These are phyloP conservation scores for Talaromyces sp. DNA, from an alignment of 2,329 filamentous ascomycete genomes.

Conservation along the genomic window DNA sequence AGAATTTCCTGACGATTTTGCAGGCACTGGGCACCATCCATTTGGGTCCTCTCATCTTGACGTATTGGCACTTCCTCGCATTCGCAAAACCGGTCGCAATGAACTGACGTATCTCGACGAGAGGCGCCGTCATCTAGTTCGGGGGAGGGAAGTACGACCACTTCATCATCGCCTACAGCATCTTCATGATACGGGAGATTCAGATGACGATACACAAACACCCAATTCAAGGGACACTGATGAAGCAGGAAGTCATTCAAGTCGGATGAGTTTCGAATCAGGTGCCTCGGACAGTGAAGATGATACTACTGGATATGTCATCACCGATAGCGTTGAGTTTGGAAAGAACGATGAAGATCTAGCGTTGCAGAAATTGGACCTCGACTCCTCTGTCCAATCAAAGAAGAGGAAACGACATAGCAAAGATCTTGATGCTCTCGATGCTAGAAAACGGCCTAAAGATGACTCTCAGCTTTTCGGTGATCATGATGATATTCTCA, in stretches of 20 bases:
- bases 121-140: conserved; percentile 52
- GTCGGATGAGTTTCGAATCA: conserved; percentile 56
- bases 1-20: conserved; percentile 38
- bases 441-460: conserved; percentile 72
- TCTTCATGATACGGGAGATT: conserved; percentile 74
- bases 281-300: conserved; percentile 45
- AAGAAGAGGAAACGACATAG: conserved; percentile 68
- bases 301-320: conserved; percentile 16
- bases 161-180: conserved; percentile 75
- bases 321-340: conserved; percentile 14
- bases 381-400: conserved; percentile 50
- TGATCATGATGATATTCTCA: conserved; percentile 50
- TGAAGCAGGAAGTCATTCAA: conserved; percentile 77
- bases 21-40: conserved; percentile 39
- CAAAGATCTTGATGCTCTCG: conserved; percentile 54
- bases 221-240: conserved; percentile 72
- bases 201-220: conserved; percentile 72
- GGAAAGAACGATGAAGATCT: conserved; percentile 10
- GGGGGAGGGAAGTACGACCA: conserved; percentile 64
- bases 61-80: conserved; percentile 65
- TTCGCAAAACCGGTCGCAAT: conserved; percentile 60
- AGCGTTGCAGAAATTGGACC: conserved; percentile 17
- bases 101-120: conserved; percentile 65
- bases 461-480: conserved; percentile 78
- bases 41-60: conserved; percentile 42